Evolutionary conservation across 768 basidiomycete species (phyloP).

Genomic region (Pleurotus platypus): DNA sequence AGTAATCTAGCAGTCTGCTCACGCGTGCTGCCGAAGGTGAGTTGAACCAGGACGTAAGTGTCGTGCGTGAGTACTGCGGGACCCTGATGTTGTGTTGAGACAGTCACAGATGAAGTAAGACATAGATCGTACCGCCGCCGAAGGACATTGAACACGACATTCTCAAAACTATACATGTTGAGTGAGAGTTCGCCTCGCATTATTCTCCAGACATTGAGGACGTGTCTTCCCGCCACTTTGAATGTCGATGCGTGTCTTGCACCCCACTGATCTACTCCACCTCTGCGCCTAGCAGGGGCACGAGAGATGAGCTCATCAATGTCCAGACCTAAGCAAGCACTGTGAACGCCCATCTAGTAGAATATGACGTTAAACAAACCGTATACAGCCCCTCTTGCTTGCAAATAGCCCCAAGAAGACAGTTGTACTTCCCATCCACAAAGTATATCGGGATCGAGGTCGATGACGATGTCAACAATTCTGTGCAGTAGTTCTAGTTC

Average conservation of each 20-base stretch:
- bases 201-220: conserved; percentile 90
- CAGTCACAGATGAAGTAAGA: background rate
- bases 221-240: conserved; percentile 82
- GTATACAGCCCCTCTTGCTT: conserved; percentile 56
- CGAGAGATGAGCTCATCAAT: conserved; percentile 72
- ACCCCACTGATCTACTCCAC: conserved; percentile 65
- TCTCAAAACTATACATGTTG: conserved; percentile 84
- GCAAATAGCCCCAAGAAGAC: conserved; percentile 88
- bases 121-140: conserved; percentile 51
- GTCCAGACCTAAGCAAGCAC: conserved; percentile 54
- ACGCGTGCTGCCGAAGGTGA: conserved; percentile 56
- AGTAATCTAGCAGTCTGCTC: conserved; percentile 56
- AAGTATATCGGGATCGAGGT: conserved; percentile 88
- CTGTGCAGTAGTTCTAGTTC: conserved; percentile 84
- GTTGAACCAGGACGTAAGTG: conserved; percentile 67
- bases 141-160: conserved; percentile 80
- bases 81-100: conserved; percentile 41
- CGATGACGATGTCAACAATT: conserved; percentile 67
- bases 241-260: conserved; percentile 75
- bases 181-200: conserved; percentile 83
- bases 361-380: conserved; percentile 35
- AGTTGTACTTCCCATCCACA: conserved; percentile 90
- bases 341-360: conserved; percentile 35
- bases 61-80: conserved; percentile 65
- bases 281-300: conserved; percentile 46